A percentile compares a stretch with the other conserved stretches of the same genome.
phyloP scores from a whole-genome alignment of 495 filamentous ascomycete genomes.

The Paragyromitra xinjiangensis region DNA sequence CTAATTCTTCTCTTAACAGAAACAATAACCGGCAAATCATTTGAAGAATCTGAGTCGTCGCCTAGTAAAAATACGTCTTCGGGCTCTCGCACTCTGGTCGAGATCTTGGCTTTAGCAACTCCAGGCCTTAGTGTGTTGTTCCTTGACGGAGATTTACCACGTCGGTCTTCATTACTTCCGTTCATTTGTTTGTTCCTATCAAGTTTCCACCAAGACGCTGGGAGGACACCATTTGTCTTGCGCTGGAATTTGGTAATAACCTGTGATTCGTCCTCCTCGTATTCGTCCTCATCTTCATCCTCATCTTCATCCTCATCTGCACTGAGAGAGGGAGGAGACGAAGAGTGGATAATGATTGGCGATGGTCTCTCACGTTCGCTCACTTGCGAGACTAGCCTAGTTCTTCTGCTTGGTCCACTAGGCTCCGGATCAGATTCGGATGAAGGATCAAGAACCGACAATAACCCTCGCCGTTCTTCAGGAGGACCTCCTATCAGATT shows the following conservation, averaged over 20 bases:
- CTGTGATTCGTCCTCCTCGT: conserved; percentile 61
- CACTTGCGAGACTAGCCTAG: not conserved
- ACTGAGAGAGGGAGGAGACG: conserved; percentile 14
- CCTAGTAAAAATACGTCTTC: conserved; percentile 58
- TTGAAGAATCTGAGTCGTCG: conserved; percentile 63
- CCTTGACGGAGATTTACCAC: conserved; percentile 53
- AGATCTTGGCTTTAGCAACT: conserved; percentile 61
- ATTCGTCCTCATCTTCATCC: conserved; percentile 52
- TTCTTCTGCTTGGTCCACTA: not conserved
- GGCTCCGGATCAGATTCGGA: conserved; percentile 37
- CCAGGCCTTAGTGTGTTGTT: conserved; percentile 64
- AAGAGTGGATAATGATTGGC: conserved; percentile 31
- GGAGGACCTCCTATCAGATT: not conserved
- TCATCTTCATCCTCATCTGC: conserved; percentile 17
- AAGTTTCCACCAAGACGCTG: conserved; percentile 87
- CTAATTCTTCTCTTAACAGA: conserved; percentile 28
- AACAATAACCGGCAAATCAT: conserved; percentile 44
- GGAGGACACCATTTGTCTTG: conserved; percentile 82
- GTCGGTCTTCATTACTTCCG: conserved; percentile 58
- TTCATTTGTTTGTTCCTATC: conserved; percentile 63
- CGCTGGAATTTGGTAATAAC: conserved; percentile 61
- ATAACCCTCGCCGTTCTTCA: conserved; percentile 36
- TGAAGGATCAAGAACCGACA: conserved; percentile 43
- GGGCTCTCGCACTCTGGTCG: conserved; percentile 55
- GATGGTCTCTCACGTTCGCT: not conserved